Evolutionary conservation across 192 early-diverging fungal genomes (phyloP).

Genomic region (Podila minutissima): DNA sequence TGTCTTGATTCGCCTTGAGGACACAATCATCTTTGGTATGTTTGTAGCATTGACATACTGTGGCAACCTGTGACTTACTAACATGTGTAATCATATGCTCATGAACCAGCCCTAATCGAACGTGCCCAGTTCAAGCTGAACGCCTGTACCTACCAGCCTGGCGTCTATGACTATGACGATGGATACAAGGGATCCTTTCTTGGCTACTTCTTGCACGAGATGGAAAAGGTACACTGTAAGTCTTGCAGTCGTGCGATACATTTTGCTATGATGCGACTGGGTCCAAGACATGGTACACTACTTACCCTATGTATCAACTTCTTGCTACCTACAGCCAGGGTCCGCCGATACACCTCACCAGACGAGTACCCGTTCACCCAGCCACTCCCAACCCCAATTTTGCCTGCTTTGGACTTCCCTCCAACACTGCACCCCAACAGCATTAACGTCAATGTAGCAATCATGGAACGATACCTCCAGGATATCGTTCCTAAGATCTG

Average conservation of each 20-base stretch:
- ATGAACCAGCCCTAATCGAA: slow-evolving; percentile 85
- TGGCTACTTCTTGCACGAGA: slow-evolving; percentile 90
- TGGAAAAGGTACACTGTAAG: slow-evolving; percentile 91
- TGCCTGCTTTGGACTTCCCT: slow-evolving; percentile 87
- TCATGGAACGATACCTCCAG: slow-evolving; percentile 84
- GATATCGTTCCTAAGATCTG: slow-evolving; percentile 87
- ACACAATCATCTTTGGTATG: slow-evolving; percentile 92
- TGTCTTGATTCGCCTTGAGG: slow-evolving; percentile 92
- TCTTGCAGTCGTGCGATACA: not conserved
- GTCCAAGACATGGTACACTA: slow-evolving; percentile 68
- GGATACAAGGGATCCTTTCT: slow-evolving; percentile 83
- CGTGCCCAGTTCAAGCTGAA: slow-evolving; percentile 93
- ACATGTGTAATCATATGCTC: not conserved
- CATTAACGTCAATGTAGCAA: slow-evolving; percentile 89
- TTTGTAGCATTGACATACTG: not conserved
- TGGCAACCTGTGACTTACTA: not conserved
- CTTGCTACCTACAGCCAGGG: slow-evolving; percentile 12
- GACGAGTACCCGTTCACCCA: slow-evolving; percentile 96
- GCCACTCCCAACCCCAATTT: slow-evolving; percentile 84
- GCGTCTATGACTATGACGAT: slow-evolving; percentile 72
- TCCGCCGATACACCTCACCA: slow-evolving; percentile 63
- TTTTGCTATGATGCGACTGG: slow-evolving; percentile 19
- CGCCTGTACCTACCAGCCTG: slow-evolving; percentile 77
- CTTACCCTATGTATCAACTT: not conserved
- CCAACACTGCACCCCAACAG: slow-evolving; percentile 74